A percentile compares a stretch with the other conserved stretches of the same genome.
Conservation (phyloP, 176 grass and related monocot genomes). For the bread wheat (Triticum aestivum) region DNA sequence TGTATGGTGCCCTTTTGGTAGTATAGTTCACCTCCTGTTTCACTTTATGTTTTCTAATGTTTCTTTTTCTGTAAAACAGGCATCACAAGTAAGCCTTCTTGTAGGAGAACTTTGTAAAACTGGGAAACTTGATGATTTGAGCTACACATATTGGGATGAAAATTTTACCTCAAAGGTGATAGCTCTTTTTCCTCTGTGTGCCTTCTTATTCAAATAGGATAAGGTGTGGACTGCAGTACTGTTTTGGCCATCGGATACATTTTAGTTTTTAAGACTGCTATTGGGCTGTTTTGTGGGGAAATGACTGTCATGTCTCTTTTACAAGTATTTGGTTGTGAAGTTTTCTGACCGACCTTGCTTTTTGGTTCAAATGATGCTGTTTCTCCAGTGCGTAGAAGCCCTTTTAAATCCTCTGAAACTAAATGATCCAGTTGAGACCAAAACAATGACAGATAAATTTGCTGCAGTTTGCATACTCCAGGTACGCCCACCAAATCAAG, state of each 20-base stretch:
- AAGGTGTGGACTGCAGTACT: background rate
- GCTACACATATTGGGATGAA: constrained; percentile 92
- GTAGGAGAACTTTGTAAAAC: constrained; percentile 73
- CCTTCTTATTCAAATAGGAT: constrained; percentile 16
- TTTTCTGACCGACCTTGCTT: constrained; percentile 14
- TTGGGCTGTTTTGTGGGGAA: background rate
- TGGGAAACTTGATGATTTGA: constrained; percentile 55
- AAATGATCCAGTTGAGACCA: constrained; percentile 46
- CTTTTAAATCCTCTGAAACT: constrained; percentile 74
- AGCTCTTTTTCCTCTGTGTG: background rate
- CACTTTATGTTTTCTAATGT: constrained; percentile 35
- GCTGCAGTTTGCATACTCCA: constrained; percentile 94
- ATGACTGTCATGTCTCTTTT: background rate
- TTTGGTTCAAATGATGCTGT: background rate
- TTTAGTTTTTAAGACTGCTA: background rate
- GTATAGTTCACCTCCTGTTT: background rate
- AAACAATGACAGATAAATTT: constrained; percentile 89
- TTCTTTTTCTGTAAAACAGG: constrained; percentile 49
- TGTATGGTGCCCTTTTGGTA: constrained; percentile 38
- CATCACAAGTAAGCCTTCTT: constrained; percentile 80
- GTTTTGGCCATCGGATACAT: constrained; percentile 1
- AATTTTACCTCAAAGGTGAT: constrained; percentile 90
- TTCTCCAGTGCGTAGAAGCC: constrained; percentile 70
- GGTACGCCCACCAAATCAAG: constrained; percentile 27
- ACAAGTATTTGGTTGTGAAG: background rate